Evolutionary conservation across 129 eudicot genomes (phyloP), one percentile per base, ranked within the genome.

Genomic region (sunflower (Helianthus annuus)): DNA sequence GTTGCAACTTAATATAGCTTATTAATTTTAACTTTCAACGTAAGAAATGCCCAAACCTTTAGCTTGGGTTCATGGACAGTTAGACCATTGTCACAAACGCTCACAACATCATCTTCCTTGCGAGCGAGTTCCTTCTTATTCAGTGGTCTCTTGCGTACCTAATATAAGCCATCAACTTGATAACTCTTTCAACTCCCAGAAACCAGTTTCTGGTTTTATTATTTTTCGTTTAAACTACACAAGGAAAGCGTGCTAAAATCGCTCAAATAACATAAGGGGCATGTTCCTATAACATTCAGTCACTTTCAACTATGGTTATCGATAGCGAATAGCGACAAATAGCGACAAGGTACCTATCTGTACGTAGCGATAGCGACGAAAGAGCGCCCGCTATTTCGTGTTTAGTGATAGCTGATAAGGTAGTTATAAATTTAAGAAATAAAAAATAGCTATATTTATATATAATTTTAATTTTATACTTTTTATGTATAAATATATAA

Each of bases 81-180:
- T 72, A 94, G 77, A 68, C 93, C 82, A 77, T 88, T 91, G 71
- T 66, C 88, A 64, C 61, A 55, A 44, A 88, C 98, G 70, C 89
- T 84, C 79, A 94, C 98, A 81, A 94, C 80, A 66, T 94, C 98
- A 71, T 94, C 98, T 72, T 94, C 98, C 77, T 94, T 94, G 27
- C 96, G 97, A 73, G 97, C 68, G 75, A 84, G 49, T 83, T 94
- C 98, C 87, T 94, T 94, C 82, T 94, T 94, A 78, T 94, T 94
- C 72, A 94, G 62, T 16, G 98, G 98, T 78, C 98, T 86, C 83
- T 94, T 94, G 44, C 98, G 97, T 19, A 94, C 98, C 97, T 94
- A 82, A 59, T 63, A 53, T 64, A 27, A 74, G 60, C 66, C 22
- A 62, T 3, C 7, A 79, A 71, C 34, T 29, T 32, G 12, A 64